Evolutionary conservation across 2,329 filamentous ascomycete species (phyloP), one percentile per base, ranked within the genome.

Genomic region (Trichoderma pleuroti): DNA sequence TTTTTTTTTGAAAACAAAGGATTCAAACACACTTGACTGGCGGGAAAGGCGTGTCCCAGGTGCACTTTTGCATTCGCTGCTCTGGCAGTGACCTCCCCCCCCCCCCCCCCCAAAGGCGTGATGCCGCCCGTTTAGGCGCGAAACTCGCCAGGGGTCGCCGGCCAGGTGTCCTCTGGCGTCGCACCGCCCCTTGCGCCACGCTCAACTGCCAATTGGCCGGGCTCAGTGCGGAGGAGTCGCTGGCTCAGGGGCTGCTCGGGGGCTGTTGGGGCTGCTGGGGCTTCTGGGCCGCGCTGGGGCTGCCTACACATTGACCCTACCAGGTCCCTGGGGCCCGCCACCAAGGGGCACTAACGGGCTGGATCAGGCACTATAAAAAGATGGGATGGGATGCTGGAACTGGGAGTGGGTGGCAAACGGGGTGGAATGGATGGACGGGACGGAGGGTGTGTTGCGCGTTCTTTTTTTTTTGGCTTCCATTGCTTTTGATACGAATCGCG

Each of bases 331-430:
- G 54, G 54, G 18, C 39, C 54, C 24, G 54, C 24, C 18, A 30
- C 32, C 11, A 57, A 56, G n/a, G 8, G 39, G 18, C 39, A 42
- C 39, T 42, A 42, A 42, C n/a, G 39, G 39, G 16, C 5, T 42
- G 39, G 39, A 42, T 42, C 39, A 42, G 39, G 39, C 39, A 42
- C 42, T 54, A n/a, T 54, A 54, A 18, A 65, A 14, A 66, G 32
- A 32, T 42, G 39, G 34, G n/a, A n/a, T n/a, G n/a, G n/a, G n/a
- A 26, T 39, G 21, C 39, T 18, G 49, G 49, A 18, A 42, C 39
- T 42, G 49, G 10, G 63, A 32, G 64, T 67, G 64, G 64, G 64
- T 67, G 64, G 64, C 64, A 36, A 67, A 67, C 30, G 14, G 34
- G 26, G 34, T 21, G 56, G 57, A 24, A 21, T 8, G 24, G 24